These are phyloP conservation scores for Phaeolepiota aurea DNA, from an alignment of 768 basidiomycete species.

Conservation along the genomic window DNA sequence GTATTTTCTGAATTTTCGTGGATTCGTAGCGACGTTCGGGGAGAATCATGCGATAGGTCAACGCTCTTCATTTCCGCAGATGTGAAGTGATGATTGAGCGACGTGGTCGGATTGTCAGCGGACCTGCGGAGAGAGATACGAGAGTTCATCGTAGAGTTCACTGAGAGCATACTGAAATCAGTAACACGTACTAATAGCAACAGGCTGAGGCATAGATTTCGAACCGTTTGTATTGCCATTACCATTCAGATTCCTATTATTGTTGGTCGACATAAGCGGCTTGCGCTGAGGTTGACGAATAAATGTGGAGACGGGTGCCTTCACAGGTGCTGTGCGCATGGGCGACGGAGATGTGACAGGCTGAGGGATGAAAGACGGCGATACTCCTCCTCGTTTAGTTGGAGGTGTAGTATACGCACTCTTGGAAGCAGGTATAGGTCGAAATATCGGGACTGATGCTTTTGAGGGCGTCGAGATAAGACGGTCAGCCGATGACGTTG, in stretches of 20 bases:
- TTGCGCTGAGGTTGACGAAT: constrained; percentile 36
- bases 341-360: constrained; percentile 39
- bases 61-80: constrained; percentile 31
- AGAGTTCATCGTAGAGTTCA: constrained; percentile 25
- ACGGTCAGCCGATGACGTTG: constrained; percentile 17
- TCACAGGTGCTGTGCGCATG: constrained; percentile 18
- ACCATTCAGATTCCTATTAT: constrained; percentile 15
- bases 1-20: background rate
- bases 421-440: constrained; percentile 17
- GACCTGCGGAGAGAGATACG: constrained; percentile 30
- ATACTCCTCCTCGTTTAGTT: constrained; percentile 36
- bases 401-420: constrained; percentile 42
- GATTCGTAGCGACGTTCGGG: background rate
- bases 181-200: constrained; percentile 52
- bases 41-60: constrained; percentile 16
- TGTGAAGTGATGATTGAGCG: constrained; percentile 10
- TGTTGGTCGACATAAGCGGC: constrained; percentile 20
- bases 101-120: constrained; percentile 18
- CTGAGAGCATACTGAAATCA: constrained; percentile 33
- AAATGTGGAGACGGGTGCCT: constrained; percentile 28
- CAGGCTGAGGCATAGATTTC: constrained; percentile 44
- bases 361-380: constrained; percentile 58
- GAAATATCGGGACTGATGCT: constrained; percentile 3
- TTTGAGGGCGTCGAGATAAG: constrained; percentile 19
- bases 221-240: constrained; percentile 45